Percentiles rank a stretch among this genome's conserved stretches.
phyloP scores from a whole-genome alignment of 306 rosid genomes.

The Cucurbita argyrosperma region DNA sequence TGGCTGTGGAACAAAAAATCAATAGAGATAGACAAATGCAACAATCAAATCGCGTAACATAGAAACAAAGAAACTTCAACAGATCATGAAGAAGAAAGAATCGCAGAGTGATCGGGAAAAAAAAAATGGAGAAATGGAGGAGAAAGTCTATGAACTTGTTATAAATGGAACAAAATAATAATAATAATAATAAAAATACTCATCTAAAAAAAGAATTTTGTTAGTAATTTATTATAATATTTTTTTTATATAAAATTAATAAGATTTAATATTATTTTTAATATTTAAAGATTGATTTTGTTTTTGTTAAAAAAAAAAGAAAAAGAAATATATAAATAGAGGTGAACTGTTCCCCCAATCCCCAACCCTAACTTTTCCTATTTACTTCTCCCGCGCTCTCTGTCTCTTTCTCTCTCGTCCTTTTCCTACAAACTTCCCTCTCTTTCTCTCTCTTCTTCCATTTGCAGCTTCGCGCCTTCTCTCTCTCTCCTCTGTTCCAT shows the following conservation, averaged over 20 bases:
- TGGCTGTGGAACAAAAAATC: not conserved
- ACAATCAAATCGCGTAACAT: not conserved
- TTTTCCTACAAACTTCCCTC: conserved; percentile 1
- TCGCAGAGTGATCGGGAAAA: not conserved
- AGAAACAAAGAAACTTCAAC: not conserved
- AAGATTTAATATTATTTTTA: too few species aligned
- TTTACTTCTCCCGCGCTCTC: not conserved
- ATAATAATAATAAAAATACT: too few species aligned
- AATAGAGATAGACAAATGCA: not conserved
- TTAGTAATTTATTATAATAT: too few species aligned
- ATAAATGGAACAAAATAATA: too few species aligned
- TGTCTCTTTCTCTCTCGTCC: not conserved
- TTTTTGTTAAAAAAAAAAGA: too few species aligned
- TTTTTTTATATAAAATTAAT: too few species aligned
- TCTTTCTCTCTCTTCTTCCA: not conserved
- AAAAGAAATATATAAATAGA: not conserved
- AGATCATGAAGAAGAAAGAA: not conserved
- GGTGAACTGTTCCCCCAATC: conserved; percentile 14
- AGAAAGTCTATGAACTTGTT: not conserved
- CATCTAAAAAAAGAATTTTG: too few species aligned
- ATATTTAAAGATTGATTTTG: too few species aligned
- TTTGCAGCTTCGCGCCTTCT: not conserved
- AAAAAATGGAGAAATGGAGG: not conserved
- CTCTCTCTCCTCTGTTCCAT: conserved; percentile 3
- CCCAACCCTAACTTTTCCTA: conserved; percentile 26